Evolutionary conservation across 2,329 filamentous ascomycete species (phyloP).

Genomic region (Colletotrichum gloeosporioides): DNA sequence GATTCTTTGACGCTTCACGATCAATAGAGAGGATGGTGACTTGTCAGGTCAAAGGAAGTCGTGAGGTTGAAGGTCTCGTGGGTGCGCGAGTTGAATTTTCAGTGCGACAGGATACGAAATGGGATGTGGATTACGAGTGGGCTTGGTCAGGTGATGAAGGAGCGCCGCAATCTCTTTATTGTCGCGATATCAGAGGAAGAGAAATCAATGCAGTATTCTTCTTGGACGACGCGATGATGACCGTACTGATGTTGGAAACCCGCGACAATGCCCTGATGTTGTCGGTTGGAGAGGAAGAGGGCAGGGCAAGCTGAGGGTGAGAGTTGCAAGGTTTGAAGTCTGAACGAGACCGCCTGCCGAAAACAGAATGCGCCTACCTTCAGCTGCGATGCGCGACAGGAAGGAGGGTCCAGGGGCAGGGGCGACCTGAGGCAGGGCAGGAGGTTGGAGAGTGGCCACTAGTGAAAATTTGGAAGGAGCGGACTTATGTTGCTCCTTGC

Average conservation of each 20-base stretch:
- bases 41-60: not conserved
- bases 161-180: not conserved
- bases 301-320: not conserved
- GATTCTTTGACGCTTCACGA: not conserved
- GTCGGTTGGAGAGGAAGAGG: not conserved
- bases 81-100: constrained; percentile 13
- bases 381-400: not conserved
- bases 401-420: not conserved
- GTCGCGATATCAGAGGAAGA: not conserved
- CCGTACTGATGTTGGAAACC: not conserved
- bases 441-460: not conserved
- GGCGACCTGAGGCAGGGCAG: not conserved
- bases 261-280: not conserved
- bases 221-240: not conserved
- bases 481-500: not conserved
- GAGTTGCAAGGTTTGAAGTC: constrained; percentile 13
- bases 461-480: not conserved
- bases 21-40: not conserved
- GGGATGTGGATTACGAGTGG: constrained; percentile 2
- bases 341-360: constrained; percentile 20
- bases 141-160: constrained; percentile 13
- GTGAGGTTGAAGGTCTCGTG: not conserved
- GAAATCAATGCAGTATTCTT: not conserved
- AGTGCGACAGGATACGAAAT: not conserved
- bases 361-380: not conserved